Evolutionary conservation across 306 rosid species (phyloP), one percentile per base, ranked within the genome.

Genomic region (Hippophae gyantsensis): DNA sequence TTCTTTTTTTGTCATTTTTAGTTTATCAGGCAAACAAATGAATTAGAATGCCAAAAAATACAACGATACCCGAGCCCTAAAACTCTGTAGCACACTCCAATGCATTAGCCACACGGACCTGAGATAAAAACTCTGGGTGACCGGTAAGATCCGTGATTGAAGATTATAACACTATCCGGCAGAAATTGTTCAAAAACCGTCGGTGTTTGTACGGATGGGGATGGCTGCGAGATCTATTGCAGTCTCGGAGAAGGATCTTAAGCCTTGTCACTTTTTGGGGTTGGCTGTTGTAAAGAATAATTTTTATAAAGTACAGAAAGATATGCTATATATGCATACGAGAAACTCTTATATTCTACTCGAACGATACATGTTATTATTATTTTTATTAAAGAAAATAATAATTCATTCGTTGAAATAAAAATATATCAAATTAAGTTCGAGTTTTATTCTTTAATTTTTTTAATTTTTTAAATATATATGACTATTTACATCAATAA

Each of bases 141-240:
- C 63, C 46, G 48, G 43, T 4, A 41, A 32, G 62, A 62, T 62
- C 69, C 38, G 47, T 40, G 45, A 50, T 6, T 57, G 47, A 59
- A 27, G 13, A 41, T 7, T 2, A 23, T 14, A 41, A n/a, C 3
- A 55, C 11, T 52, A 18, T 56, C 7, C 60, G 62, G 53, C 59
- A 5, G 32, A 14, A 1, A 8, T 5, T 3, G 38, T 50, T 65
- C 60, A 63, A 58, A 40, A 62, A 62, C n/a, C 48, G 65, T 62
- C 72, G 61, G 70, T 45, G 40, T 58, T n/a, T 46, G 79, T 62
- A 63, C 43, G 51, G 65, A 45, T 26, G 63, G 41, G 8, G 66
- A 42, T 62, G 43, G 61, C 14, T 46, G 68, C 47, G 78, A 81
- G 78, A 81, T 83, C 82, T 66, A 53, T 27, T 27, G 7, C 48